These are phyloP conservation scores for Closterium sp. DNA, from an alignment of 139 green algal genomes.

Conservation along the genomic window DNA sequence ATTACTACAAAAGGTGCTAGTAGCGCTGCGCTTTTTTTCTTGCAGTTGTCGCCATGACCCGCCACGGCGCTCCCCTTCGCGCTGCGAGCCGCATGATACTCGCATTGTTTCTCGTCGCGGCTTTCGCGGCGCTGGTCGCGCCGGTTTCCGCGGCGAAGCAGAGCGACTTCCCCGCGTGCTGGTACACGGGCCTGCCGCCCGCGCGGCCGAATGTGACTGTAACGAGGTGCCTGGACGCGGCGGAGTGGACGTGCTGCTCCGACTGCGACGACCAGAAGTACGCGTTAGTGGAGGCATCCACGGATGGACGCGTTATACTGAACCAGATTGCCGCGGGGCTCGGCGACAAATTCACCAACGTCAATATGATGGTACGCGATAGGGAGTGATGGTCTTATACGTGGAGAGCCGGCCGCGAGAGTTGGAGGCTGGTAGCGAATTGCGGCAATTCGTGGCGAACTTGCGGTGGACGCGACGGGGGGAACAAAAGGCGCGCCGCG, in stretches of 20 bases:
- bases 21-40: not conserved
- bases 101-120: not conserved
- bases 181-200: not conserved
- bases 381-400: not conserved
- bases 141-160: not conserved
- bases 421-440: too few relatives aligned
- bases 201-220: not conserved
- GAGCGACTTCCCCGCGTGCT: not conserved
- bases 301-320: not conserved
- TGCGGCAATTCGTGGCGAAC: too few relatives aligned
- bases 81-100: not conserved
- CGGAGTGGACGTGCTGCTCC: not conserved
- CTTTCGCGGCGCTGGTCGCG: not conserved
- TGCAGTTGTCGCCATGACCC: not conserved
- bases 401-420: too few relatives aligned
- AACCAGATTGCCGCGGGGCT: not conserved
- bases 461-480: too few relatives aligned
- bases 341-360: not conserved
- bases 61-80: not conserved
- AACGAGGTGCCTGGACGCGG: not conserved
- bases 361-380: not conserved
- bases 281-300: not conserved
- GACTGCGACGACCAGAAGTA: not conserved
- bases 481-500: too few relatives aligned
- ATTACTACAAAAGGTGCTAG: not conserved